phyloP scores from a whole-genome alignment of 1,284 basidiomycete genomes.

The Apiotrichum veenhuisii region DNA sequence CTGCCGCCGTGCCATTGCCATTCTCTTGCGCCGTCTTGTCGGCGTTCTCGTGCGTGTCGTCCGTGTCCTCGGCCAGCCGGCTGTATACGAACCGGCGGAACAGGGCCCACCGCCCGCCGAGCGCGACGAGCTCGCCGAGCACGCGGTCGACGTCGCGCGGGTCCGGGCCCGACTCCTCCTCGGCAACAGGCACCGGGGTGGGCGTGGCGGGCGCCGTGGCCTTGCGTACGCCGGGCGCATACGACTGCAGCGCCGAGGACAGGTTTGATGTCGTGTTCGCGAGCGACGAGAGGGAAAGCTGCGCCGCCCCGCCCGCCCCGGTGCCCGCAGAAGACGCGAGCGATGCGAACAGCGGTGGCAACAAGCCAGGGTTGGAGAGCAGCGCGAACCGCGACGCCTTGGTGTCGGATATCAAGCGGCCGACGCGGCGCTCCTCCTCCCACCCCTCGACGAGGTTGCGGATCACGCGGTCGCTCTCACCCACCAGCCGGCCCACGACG shows the following conservation, averaged over 20 bases:
- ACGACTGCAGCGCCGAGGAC: constrained; percentile 47
- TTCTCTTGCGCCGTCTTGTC: not conserved
- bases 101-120: constrained; percentile 86
- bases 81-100: constrained; percentile 83
- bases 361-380: constrained; percentile 35
- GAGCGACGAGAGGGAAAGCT: constrained; percentile 36
- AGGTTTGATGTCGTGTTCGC: constrained; percentile 49
- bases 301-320: constrained; percentile 10
- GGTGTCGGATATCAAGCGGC: constrained; percentile 48
- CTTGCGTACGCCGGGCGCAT: constrained; percentile 37
- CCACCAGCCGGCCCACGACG: constrained; percentile 72
- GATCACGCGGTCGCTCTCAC: constrained; percentile 82
- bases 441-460: constrained; percentile 73
- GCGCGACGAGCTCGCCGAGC: constrained; percentile 77
- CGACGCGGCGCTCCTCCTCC: constrained; percentile 73
- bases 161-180: constrained; percentile 62
- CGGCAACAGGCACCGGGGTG: constrained; percentile 31
- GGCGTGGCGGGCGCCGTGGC: constrained; percentile 33
- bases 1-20: not conserved
- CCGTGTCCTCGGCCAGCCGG: constrained; percentile 43
- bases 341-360: constrained; percentile 37
- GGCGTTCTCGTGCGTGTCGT: constrained; percentile 32
- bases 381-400: constrained; percentile 44
- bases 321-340: constrained; percentile 18
- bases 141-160: constrained; percentile 85